Conservation (phyloP, 1,284 basidiomycete genomes). For the Fomitopsis betulina region DNA sequence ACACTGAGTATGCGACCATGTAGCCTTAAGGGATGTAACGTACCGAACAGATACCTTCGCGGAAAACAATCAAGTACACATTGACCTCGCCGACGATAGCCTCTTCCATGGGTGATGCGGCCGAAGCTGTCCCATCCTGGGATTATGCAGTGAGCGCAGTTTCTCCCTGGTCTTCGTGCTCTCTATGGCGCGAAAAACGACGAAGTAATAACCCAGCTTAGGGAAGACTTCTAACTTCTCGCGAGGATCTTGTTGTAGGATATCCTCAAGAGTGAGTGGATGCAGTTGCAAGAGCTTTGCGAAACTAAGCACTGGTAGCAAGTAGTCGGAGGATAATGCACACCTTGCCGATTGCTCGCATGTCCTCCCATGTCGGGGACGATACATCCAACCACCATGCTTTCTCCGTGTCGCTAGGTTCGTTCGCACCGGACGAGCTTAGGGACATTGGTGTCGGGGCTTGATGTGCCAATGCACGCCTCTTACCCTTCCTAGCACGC, state of each 20-base stretch:
- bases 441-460: neutral
- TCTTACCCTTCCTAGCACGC: slow-evolving; percentile 33
- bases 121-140: slow-evolving; percentile 16
- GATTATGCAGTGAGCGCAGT: slow-evolving; percentile 25
- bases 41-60: slow-evolving; percentile 86
- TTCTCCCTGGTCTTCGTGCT: slow-evolving; percentile 41
- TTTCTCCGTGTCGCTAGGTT: slow-evolving; percentile 14
- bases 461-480: slow-evolving; percentile 10
- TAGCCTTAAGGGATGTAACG: slow-evolving; percentile 28
- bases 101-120: slow-evolving; percentile 31
- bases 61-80: slow-evolving; percentile 87
- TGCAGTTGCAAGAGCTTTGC: slow-evolving; percentile 77
- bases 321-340: slow-evolving; percentile 12
- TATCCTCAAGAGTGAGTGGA: slow-evolving; percentile 93
- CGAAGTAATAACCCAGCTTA: slow-evolving; percentile 89
- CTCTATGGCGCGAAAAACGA: slow-evolving; percentile 86
- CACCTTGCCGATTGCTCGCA: slow-evolving; percentile 85
- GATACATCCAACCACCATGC: slow-evolving; percentile 95
- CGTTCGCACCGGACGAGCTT: neutral
- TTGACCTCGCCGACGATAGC: slow-evolving; percentile 72
- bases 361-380: slow-evolving; percentile 87
- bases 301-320: neutral
- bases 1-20: neutral
- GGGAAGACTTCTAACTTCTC: slow-evolving; percentile 93
- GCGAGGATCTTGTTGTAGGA: slow-evolving; percentile 89